Base-by-base conservation (phyloP, 2,329 filamentous ascomycete species). In the Phaeosphaeriaceae sp. region DNA sequence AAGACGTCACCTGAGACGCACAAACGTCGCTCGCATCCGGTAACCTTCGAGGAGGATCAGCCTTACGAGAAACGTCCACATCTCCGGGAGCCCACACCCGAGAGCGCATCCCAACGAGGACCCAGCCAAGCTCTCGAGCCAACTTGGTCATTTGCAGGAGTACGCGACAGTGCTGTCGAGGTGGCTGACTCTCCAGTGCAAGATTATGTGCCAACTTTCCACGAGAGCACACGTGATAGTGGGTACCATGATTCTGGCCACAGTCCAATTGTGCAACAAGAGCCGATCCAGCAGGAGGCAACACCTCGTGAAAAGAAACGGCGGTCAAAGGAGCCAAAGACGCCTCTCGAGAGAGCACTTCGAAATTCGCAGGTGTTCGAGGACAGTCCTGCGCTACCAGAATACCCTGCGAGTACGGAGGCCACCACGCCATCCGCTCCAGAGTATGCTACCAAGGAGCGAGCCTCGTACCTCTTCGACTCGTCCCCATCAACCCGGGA, bases 121-220 rank as follows among this genome's bases (percentile, higher is more conserved):
- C 48, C 55, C 20, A 55, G 63, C 20, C 57, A 65, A 17, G 36
- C 51, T 19, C 51, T 63, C 9, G 70, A 74, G 53, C 69, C 75
- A 41, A 65, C 71, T 19, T 78, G 77, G 77, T 74, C 73, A 2
- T 79, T 78, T 56, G 66, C 68, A 22, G 56, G 69, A 51, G 75
- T 79, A 70, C 78, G 81, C 59, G 81, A 83, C 57, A 81, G 78
- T 62, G 81, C 76, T 61, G 75, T 81, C 60, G 76, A 80, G 61
- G 72, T 81, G 57, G 75, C 74, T 59, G 81, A 83, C 65, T 80
- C 82, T 51, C 78, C 79, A 42, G 67, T 77, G 36, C 58, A 78
- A 27, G 62, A 73, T 45, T 61, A 62, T 41, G 68, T 72, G 54
- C 52, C 67, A 49, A 62, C 65, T 27, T 60, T 69, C 33, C 68